Base-by-base conservation (phyloP, 371 early-diverging fungal species). In the Syncephalastrum sp. region DNA sequence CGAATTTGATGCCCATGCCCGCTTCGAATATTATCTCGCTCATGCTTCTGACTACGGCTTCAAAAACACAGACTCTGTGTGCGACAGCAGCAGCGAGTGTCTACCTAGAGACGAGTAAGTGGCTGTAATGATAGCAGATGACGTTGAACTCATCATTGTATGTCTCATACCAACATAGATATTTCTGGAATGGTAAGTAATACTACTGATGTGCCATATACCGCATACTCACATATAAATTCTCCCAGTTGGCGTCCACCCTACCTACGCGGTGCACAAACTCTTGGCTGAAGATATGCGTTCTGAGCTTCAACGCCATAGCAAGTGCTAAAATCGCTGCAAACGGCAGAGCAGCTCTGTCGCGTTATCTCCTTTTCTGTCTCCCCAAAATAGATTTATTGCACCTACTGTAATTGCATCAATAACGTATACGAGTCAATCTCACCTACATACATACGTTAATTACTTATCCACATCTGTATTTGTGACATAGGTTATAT, bases 121-220 rank as follows among this genome's bases (percentile, higher is more conserved):
- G 38, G 2, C 8, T 2, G 2, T 10, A 1, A 10, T 8, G 38
- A 10, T 10, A 33, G 8, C 8, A 6, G 7, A 10, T 33, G 12
- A 10, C 2, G 2, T 8, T 23, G 51, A 27, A 14, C 16, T 42
- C 38, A 24, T 41, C 15, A 24, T 41, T 8, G 14, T 38, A 17
- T 50, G 13, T 17, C 14, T 1, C 27, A 5, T 47, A 0, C 38
- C 0, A 33, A 6, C 16, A 19, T 48, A 60, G 60, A 29, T 60
- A 60, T 19, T 60, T 60, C n/a, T 60, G 60, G 60, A 53, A 53
- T 42, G 54, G 60, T 60, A 60, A 47, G 49, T 54, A 21, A 10
- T 47, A 10, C 12, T 10, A 12, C 38, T 33, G 38, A 5, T 12
- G 38, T 12, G 8, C 10, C 12, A 33, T 6, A 10, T 33, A 10